Conservation (phyloP, 2,329 filamentous ascomycete genomes). For the Clonostachys rhizophaga region DNA sequence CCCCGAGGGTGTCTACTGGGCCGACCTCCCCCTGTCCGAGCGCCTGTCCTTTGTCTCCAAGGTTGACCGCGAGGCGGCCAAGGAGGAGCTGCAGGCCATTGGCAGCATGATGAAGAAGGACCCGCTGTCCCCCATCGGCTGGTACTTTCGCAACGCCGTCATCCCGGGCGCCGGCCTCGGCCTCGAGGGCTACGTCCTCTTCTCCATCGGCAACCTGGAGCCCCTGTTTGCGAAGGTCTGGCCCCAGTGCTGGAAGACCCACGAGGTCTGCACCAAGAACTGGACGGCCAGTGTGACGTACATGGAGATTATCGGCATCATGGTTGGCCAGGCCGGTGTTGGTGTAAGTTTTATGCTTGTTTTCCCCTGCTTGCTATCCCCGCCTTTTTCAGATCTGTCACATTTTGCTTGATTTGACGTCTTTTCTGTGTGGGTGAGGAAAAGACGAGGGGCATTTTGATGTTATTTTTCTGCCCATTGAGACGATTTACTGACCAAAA, state of each 20-base stretch:
- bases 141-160: slow-evolving; percentile 87
- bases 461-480: too few species aligned
- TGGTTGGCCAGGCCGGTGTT: slow-evolving; percentile 85
- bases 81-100: slow-evolving; percentile 60
- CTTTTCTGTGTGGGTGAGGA: too few species aligned
- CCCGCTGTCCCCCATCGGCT: slow-evolving; percentile 75
- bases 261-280: slow-evolving; percentile 65
- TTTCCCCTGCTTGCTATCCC: not conserved
- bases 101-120: slow-evolving; percentile 82
- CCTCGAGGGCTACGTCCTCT: slow-evolving; percentile 92
- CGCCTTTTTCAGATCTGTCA: not conserved
- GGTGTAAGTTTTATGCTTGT: slow-evolving; percentile 49
- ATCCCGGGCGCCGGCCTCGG: slow-evolving; percentile 89
- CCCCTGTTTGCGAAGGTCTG: slow-evolving; percentile 76
- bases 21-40: slow-evolving; percentile 69
- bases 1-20: slow-evolving; percentile 83
- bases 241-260: slow-evolving; percentile 69
- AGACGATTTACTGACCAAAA: too few species aligned
- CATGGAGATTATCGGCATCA: slow-evolving; percentile 91
- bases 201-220: slow-evolving; percentile 91
- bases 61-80: slow-evolving; percentile 67
- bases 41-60: slow-evolving; percentile 71
- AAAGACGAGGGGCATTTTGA: too few species aligned
- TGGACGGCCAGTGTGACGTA: slow-evolving; percentile 87
- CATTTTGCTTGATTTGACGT: not conserved